phyloP scores from a whole-genome alignment of 2,329 filamentous ascomycete genomes.

The Diaporthe batatas region DNA sequence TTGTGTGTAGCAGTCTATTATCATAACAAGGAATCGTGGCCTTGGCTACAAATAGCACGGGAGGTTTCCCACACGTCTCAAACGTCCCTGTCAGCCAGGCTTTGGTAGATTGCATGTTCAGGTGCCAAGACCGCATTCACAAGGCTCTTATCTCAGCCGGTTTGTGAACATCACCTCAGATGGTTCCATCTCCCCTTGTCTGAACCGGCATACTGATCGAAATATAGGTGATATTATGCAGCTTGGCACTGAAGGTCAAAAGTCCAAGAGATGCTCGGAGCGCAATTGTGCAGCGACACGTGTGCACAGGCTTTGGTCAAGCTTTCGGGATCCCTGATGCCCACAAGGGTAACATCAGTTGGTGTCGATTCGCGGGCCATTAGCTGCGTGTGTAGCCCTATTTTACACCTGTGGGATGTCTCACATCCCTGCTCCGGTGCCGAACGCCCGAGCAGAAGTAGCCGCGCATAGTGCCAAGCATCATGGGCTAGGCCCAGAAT shows the following conservation, averaged over 20 bases:
- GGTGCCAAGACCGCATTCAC: constrained; percentile 3
- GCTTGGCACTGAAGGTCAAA: background rate
- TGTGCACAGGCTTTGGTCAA: background rate
- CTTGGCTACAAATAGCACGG: background rate
- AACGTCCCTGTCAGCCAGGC: background rate
- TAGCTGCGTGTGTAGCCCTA: background rate
- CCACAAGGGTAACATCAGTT: background rate
- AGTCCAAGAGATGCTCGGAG: background rate
- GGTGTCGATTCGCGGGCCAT: background rate
- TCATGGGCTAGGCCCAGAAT: constrained; percentile 4
- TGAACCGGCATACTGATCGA: background rate
- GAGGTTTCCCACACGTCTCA: background rate
- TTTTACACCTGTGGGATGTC: background rate
- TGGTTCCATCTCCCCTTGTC: background rate
- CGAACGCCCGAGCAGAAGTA: background rate
- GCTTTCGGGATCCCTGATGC: background rate
- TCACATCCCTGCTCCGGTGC: constrained; percentile 9
- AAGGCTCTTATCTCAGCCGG: background rate
- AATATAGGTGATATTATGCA: background rate
- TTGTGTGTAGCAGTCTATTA: background rate
- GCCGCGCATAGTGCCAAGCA: constrained; percentile 28
- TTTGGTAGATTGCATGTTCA: background rate
- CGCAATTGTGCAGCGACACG: background rate
- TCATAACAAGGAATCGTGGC: background rate
- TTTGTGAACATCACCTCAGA: background rate